Percentiles rank a stretch among this genome's conserved stretches.
phyloP scores from a whole-genome alignment of 73 alveolate genomes.

The Symbiodinium natans region DNA sequence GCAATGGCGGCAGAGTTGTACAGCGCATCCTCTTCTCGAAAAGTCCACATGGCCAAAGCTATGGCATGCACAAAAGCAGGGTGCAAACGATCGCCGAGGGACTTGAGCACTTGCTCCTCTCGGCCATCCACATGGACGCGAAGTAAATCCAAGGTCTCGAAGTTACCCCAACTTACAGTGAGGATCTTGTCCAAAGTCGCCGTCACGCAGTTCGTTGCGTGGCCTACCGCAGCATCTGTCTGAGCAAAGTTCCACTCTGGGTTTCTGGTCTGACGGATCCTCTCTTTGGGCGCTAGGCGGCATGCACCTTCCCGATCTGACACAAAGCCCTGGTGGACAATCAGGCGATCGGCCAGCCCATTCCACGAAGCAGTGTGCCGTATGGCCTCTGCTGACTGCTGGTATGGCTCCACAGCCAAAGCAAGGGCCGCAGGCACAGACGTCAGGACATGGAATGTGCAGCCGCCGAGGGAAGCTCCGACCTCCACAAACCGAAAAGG shows the following conservation, averaged over 20 bases:
- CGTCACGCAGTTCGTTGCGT: background rate
- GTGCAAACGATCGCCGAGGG: background rate
- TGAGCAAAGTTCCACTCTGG: background rate
- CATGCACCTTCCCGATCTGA: background rate
- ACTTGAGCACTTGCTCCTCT: background rate
- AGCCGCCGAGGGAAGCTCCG: background rate
- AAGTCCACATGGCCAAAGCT: background rate
- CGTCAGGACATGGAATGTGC: background rate
- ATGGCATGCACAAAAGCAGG: background rate
- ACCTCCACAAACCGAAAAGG: background rate
- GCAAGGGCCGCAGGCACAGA: background rate
- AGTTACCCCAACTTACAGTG: background rate
- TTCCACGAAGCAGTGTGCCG: background rate
- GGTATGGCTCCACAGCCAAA: background rate
- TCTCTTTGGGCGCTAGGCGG: background rate
- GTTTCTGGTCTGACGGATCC: background rate
- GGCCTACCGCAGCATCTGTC: background rate
- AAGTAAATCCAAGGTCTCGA: background rate
- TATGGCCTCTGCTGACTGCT: background rate
- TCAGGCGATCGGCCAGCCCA: background rate
- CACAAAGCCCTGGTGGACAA: background rate
- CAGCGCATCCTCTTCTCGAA: background rate
- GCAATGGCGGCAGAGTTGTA: background rate
- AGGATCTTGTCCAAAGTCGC: background rate
- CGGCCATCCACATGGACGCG: constrained; percentile 8